Conservation (phyloP, 1,284 basidiomycete genomes). For the Pyrrhoderma noxium region DNA sequence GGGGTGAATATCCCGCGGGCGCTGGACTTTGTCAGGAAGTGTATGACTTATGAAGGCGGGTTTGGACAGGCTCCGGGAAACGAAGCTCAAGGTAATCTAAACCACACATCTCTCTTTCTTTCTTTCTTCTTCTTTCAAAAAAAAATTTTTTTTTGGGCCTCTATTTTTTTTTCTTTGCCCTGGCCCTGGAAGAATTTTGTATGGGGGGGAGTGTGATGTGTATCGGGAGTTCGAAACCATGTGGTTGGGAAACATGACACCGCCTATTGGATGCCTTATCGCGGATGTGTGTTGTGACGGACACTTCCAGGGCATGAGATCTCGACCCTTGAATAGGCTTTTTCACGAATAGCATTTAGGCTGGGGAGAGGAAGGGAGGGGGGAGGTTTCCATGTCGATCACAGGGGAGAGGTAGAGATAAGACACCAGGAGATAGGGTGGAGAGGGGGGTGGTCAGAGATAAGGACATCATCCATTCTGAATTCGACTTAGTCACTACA, state of each 20-base stretch:
- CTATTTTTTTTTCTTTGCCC: neutral
- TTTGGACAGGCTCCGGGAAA: slow-evolving; percentile 77
- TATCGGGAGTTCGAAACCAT: neutral
- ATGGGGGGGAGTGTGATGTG: neutral
- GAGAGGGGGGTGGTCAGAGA: too few relatives aligned
- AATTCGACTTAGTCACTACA: too few relatives aligned
- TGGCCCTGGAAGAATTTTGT: neutral
- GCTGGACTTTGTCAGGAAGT: slow-evolving; percentile 55
- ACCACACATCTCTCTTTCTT: neutral
- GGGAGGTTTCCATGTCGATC: too few relatives aligned
- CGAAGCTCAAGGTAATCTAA: slow-evolving; percentile 71
- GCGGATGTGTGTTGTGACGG: too few relatives aligned
- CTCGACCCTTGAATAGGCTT: slow-evolving; percentile 1
- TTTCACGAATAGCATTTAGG: slow-evolving; percentile 4
- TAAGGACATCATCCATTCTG: too few relatives aligned
- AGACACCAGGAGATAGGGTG: too few relatives aligned
- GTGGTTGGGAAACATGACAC: too few relatives aligned
- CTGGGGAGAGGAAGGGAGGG: neutral
- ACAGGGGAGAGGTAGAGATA: too few relatives aligned
- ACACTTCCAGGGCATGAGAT: too few relatives aligned
- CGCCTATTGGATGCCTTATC: too few relatives aligned
- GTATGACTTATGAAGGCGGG: slow-evolving; percentile 89
- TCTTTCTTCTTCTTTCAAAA: slow-evolving; percentile 1
- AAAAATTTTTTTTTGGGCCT: neutral
- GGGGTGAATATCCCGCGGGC: slow-evolving; percentile 60